Evolutionary conservation across 805 yeast genomes (phyloP), one percentile per base, ranked within the genome.

Genomic region (Metschnikowia henanensis): DNA sequence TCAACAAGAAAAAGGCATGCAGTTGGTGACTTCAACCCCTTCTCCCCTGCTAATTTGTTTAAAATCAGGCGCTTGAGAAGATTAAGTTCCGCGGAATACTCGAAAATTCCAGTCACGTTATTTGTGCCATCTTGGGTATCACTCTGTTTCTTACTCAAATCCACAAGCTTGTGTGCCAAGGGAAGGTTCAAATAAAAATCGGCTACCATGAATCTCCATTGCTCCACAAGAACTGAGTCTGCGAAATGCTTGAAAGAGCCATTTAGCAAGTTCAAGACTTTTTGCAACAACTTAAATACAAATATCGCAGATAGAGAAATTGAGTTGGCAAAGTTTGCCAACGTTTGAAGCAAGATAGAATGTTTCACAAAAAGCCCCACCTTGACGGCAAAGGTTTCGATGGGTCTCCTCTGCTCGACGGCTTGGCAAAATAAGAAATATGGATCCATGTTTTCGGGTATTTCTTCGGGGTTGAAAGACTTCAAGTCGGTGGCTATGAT

Each of bases 31-130:
- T 22, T 37, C 6, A 43, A 34, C 5, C 57, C 56, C 30, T 26
- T 35, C 2, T 18, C 29, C 17, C 17, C 10, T 5, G 54, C 56
- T 30, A 53, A 29, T 13, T 39, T 43, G 17, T 43, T 43, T 6
- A 53, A 21, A 2, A 50, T 35, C 28, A 77, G 68, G 42, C 86
- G 60, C 52, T 77, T 79, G 22, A 73, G 47, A 8, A 80, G 56
- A 29, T 68, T 63, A 16, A 82, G 51, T 35, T 80, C 81, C 1
- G 80, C 86, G 33, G 73, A 59, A 35, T 62, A 66, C 48, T 78
- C 75, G 13, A 56, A 41, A 1, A 69, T 55, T 17, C 61, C 68
- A 19, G 53, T 46, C 34, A 59, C 31, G 31, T 35, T 41, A 13
- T 28, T 50, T 16, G 34, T 25, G 12, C 56, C 57, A 12, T 51